Evolutionary conservation across 371 early-diverging fungal genomes (phyloP).

Genomic region (Vairimorpha ceranae): DNA sequence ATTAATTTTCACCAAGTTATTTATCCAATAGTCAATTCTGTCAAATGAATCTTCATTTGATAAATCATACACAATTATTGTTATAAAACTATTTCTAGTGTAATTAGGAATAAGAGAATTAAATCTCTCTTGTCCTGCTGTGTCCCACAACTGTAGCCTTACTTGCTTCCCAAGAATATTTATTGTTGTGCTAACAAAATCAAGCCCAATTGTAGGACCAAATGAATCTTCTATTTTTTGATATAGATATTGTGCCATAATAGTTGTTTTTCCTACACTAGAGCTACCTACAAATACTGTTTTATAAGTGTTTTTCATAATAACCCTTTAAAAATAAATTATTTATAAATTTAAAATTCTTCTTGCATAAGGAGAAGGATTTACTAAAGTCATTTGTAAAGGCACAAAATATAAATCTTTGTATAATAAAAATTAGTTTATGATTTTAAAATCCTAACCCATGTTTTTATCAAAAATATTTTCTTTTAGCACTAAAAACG

Average conservation of each 20-base stretch:
- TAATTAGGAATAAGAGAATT: slow-evolving; percentile 83
- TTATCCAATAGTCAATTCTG: slow-evolving; percentile 91
- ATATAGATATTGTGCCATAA: slow-evolving; percentile 71
- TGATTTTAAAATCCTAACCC: background rate
- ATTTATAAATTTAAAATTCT: too few species aligned
- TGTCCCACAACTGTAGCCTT: slow-evolving; percentile 64
- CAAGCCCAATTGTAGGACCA: slow-evolving; percentile 97
- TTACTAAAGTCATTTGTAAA: background rate
- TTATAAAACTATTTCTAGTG: slow-evolving; percentile 92
- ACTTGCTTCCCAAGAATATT: slow-evolving; percentile 53
- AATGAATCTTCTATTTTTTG: slow-evolving; percentile 49
- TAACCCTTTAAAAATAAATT: slow-evolving; percentile 8
- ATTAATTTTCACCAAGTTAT: slow-evolving; percentile 86
- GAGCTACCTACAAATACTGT: slow-evolving; percentile 63
- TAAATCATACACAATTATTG: slow-evolving; percentile 74
- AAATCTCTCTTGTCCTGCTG: slow-evolving; percentile 64
- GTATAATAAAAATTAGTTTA: background rate
- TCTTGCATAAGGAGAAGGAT: background rate
- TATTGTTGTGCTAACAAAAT: slow-evolving; percentile 73
- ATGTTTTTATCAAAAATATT: slow-evolving; percentile 37
- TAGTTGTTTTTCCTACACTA: slow-evolving; percentile 91
- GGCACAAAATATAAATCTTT: background rate
- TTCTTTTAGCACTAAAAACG: slow-evolving; percentile 7
- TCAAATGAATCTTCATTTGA: slow-evolving; percentile 43
- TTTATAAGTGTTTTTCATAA: slow-evolving; percentile 63